These are phyloP conservation scores for Ulmus americana DNA, from an alignment of 331 rosid genomes.

Conservation along the genomic window DNA sequence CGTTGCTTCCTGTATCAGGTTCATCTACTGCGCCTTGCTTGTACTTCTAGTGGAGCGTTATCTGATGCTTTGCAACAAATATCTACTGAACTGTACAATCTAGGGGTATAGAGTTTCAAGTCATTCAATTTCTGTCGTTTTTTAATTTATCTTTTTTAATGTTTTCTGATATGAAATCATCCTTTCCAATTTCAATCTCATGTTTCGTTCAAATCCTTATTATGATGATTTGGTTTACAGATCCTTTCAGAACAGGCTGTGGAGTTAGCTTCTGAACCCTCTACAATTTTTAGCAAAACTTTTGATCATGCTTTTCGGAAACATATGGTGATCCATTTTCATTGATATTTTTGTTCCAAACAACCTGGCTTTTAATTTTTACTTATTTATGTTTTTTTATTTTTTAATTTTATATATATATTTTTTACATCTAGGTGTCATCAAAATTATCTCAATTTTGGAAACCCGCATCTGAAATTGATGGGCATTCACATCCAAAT, in stretches of 20 bases:
- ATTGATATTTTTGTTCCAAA: constrained; percentile 12
- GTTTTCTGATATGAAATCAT: not conserved
- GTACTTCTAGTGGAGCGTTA: constrained; percentile 60
- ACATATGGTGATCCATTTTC: constrained; percentile 49
- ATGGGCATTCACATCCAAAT: constrained; percentile 50
- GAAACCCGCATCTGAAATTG: constrained; percentile 61
- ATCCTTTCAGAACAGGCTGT: constrained; percentile 62
- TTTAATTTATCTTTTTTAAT: no score
- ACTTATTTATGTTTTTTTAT: constrained; percentile 12
- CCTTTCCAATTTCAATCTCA: not conserved
- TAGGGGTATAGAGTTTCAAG: constrained; percentile 52
- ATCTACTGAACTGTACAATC: constrained; percentile 56
- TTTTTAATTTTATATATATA: not conserved
- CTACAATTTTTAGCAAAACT: constrained; percentile 50
- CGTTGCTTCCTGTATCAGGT: constrained; percentile 43
- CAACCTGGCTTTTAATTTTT: no score
- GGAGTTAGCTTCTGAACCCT: constrained; percentile 65
- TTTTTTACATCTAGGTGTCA: constrained; percentile 48
- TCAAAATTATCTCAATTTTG: constrained; percentile 62
- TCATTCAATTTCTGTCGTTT: constrained; percentile 9
- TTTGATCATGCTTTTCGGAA: constrained; percentile 56
- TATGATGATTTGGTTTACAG: constrained; percentile 41
- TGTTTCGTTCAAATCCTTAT: constrained; percentile 32
- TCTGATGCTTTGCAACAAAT: constrained; percentile 61
- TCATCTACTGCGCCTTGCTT: constrained; percentile 77